These are phyloP conservation scores for Rhizomucor pusillus DNA, from an alignment of 371 early-diverging fungal genomes.

Conservation along the genomic window DNA sequence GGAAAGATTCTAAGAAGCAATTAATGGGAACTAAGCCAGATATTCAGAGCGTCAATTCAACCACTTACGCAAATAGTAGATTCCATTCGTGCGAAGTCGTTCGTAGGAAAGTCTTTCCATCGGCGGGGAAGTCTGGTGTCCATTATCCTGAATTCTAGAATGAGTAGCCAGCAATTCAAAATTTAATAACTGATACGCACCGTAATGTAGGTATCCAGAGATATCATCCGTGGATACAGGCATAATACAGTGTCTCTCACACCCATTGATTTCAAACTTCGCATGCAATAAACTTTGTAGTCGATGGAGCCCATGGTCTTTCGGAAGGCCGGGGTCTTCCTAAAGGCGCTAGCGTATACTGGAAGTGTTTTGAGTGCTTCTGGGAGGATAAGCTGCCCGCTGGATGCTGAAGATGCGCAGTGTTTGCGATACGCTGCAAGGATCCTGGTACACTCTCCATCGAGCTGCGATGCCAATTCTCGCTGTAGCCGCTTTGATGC, in stretches of 20 bases:
- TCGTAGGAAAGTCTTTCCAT: slow-evolving; percentile 75
- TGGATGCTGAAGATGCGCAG: slow-evolving; percentile 83
- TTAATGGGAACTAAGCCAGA: background rate
- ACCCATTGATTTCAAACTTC: slow-evolving; percentile 67
- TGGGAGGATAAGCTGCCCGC: slow-evolving; percentile 95
- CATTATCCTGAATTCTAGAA: too few species aligned
- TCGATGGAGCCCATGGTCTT: slow-evolving; percentile 58
- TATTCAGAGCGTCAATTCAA: background rate
- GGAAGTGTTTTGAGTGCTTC: slow-evolving; percentile 95
- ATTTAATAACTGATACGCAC: slow-evolving; percentile 1
- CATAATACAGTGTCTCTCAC: slow-evolving; percentile 67
- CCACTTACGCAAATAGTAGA: slow-evolving; percentile 58
- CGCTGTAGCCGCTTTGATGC: slow-evolving; percentile 76
- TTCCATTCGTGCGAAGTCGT: slow-evolving; percentile 67
- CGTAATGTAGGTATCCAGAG: slow-evolving; percentile 17
- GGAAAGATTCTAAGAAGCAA: slow-evolving; percentile 16
- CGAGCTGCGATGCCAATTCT: slow-evolving; percentile 53
- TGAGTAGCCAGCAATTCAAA: too few species aligned
- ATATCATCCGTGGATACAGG: slow-evolving; percentile 83
- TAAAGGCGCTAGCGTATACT: slow-evolving; percentile 64
- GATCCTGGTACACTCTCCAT: slow-evolving; percentile 72
- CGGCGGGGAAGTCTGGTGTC: slow-evolving; percentile 13
- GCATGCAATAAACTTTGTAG: slow-evolving; percentile 75
- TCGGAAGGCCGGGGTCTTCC: slow-evolving; percentile 78
- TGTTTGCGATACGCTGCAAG: slow-evolving; percentile 90